Conservation (phyloP, 176 grass and related monocot genomes). For the Dactylis glomerata region DNA sequence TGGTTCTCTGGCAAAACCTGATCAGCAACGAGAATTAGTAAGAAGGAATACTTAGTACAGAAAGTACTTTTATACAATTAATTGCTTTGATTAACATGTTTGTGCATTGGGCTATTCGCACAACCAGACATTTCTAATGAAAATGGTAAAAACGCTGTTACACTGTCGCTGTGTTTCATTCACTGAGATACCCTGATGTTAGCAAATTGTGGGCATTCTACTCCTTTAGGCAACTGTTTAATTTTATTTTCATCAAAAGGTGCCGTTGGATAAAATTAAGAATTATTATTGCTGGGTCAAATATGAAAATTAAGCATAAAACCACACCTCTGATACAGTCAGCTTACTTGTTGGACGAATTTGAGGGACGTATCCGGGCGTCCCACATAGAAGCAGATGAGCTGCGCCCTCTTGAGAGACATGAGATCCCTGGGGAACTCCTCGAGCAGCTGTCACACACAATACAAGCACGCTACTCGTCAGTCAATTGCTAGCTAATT, state of each 20-base stretch:
- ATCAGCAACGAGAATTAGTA: constrained; percentile 4
- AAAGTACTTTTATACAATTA: background rate
- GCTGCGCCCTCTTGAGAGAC: constrained; percentile 58
- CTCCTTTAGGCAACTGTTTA: background rate
- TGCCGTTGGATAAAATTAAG: background rate
- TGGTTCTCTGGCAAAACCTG: constrained; percentile 66
- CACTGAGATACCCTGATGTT: background rate
- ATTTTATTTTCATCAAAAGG: background rate
- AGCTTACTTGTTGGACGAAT: constrained; percentile 56
- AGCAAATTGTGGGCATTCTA: background rate
- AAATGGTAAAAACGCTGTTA: background rate
- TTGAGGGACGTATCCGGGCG: constrained; percentile 41
- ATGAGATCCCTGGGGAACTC: constrained; percentile 63
- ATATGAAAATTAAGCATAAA: background rate
- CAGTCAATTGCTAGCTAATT: background rate
- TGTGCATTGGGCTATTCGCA: background rate
- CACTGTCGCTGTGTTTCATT: background rate
- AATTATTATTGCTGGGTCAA: too few species aligned
- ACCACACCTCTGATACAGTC: background rate
- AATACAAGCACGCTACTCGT: background rate
- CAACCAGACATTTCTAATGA: background rate
- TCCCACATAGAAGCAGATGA: constrained; percentile 65
- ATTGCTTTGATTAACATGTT: background rate
- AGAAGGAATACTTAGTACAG: background rate
- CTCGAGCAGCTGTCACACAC: constrained; percentile 40